These are phyloP conservation scores for Trichoderma oligosporum DNA, from an alignment of 2,329 filamentous ascomycete genomes.

Conservation along the genomic window DNA sequence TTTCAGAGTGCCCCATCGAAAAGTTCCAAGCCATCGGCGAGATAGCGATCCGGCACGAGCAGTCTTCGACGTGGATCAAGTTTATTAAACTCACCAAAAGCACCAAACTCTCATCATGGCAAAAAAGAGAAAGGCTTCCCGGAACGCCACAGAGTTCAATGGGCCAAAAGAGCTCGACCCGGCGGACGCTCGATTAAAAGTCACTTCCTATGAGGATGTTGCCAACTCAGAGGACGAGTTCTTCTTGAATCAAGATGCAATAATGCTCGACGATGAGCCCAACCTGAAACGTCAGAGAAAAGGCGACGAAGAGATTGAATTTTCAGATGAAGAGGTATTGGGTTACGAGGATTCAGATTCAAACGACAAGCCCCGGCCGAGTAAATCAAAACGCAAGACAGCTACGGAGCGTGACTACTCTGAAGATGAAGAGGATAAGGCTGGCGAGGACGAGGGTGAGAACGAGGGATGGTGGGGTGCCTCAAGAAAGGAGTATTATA, in stretches of 20 bases:
- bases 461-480: slow-evolving; percentile 78
- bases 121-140: slow-evolving; percentile 68
- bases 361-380: slow-evolving; percentile 33
- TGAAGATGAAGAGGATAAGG: slow-evolving; percentile 57
- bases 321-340: slow-evolving; percentile 61
- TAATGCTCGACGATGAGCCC: slow-evolving; percentile 78
- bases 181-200: slow-evolving; percentile 58
- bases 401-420: slow-evolving; percentile 32
- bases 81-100: neutral
- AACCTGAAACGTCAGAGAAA: slow-evolving; percentile 73
- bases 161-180: slow-evolving; percentile 54
- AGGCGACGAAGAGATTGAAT: slow-evolving; percentile 63
- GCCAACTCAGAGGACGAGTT: slow-evolving; percentile 95
- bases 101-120: slow-evolving; percentile 43
- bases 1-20: slow-evolving; percentile 18
- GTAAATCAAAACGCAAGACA: slow-evolving; percentile 23
- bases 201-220: slow-evolving; percentile 73
- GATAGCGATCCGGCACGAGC: neutral
- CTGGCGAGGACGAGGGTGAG: slow-evolving; percentile 51
- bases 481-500: slow-evolving; percentile 86
- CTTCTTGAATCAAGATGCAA: slow-evolving; percentile 78
- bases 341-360: slow-evolving; percentile 47
- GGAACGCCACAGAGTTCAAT: slow-evolving; percentile 41
- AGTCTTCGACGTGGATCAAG: neutral
- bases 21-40: slow-evolving; percentile 8